Evolutionary conservation across 495 filamentous ascomycete species (phyloP).

Genomic region (Niebla homalea): DNA sequence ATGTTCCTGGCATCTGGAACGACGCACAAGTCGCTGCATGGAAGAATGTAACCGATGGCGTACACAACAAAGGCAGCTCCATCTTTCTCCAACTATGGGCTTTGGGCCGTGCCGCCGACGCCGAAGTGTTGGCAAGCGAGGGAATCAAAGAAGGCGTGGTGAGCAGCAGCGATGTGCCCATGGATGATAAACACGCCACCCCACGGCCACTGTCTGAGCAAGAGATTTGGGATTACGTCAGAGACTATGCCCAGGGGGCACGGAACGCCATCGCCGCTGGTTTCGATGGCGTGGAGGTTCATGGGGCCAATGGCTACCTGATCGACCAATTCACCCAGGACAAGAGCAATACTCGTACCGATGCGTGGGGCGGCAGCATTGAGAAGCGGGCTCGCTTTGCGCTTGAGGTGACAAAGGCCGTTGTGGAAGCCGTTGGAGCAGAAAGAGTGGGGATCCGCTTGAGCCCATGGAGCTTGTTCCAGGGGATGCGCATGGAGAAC

Average conservation of each 20-base stretch:
- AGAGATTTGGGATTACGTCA: constrained; percentile 45
- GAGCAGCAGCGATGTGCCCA: constrained; percentile 33
- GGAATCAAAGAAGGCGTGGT: constrained; percentile 27
- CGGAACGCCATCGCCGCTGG: constrained; percentile 52
- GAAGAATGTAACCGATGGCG: constrained; percentile 48
- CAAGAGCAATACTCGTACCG: constrained; percentile 46
- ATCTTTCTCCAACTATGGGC: constrained; percentile 61
- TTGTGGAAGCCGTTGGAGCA: constrained; percentile 49
- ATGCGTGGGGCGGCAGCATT: constrained; percentile 56
- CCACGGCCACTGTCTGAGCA: constrained; percentile 39
- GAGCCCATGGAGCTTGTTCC: constrained; percentile 50
- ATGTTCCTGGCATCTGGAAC: constrained; percentile 52
- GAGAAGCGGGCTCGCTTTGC: constrained; percentile 56
- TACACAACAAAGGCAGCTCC: constrained; percentile 49
- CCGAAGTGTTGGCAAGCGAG: constrained; percentile 22
- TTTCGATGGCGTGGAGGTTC: constrained; percentile 68
- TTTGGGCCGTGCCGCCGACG: constrained; percentile 43
- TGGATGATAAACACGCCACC: constrained; percentile 21
- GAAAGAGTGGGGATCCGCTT: constrained; percentile 50
- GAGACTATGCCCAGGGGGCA: constrained; percentile 46
- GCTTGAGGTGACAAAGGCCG: constrained; percentile 49
- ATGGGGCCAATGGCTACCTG: constrained; percentile 62
- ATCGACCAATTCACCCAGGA: constrained; percentile 64
- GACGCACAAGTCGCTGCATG: constrained; percentile 47
- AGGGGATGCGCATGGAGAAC: constrained; percentile 55